Conservation (phyloP, 805 yeast genomes). For the Teunomyces tritomae region DNA sequence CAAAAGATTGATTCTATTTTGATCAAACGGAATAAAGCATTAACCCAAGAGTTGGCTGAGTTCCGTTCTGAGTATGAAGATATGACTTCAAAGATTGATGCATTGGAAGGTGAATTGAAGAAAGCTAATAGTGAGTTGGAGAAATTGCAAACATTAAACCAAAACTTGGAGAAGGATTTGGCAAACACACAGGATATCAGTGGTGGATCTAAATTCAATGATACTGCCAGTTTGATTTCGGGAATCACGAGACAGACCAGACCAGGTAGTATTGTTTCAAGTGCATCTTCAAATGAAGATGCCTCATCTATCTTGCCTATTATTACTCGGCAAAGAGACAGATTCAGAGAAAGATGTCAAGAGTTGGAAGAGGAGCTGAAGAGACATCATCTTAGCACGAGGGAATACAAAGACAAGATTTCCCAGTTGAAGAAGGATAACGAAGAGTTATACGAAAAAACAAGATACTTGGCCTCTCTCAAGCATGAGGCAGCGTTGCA, state of each 20-base stretch:
- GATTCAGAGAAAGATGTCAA: constrained; percentile 78
- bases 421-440: constrained; percentile 68
- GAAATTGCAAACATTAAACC: constrained; percentile 46
- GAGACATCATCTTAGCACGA: constrained; percentile 50
- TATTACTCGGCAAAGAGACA: constrained; percentile 90
- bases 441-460: constrained; percentile 73
- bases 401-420: constrained; percentile 64
- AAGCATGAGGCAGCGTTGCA: constrained; percentile 19
- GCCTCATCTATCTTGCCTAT: constrained; percentile 70
- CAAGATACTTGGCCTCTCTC: constrained; percentile 62
- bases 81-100: constrained; percentile 36
- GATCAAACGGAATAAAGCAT: constrained; percentile 65
- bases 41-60: constrained; percentile 67
- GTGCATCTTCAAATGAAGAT: constrained; percentile 12
- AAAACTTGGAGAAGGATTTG: constrained; percentile 72
- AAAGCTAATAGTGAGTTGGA: constrained; percentile 37
- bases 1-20: constrained; percentile 55
- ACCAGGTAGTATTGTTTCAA: constrained; percentile 18
- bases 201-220: constrained; percentile 48
- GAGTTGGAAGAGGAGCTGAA: constrained; percentile 83
- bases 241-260: constrained; percentile 42
- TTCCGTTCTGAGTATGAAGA: constrained; percentile 58
- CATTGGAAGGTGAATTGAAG: constrained; percentile 38
- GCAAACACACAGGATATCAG: constrained; percentile 49
- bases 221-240: constrained; percentile 66